Evolutionary conservation across 176 grass and related monocot species (phyloP), one percentile per base, ranked within the genome.

Genomic region (Musa beccarii): DNA sequence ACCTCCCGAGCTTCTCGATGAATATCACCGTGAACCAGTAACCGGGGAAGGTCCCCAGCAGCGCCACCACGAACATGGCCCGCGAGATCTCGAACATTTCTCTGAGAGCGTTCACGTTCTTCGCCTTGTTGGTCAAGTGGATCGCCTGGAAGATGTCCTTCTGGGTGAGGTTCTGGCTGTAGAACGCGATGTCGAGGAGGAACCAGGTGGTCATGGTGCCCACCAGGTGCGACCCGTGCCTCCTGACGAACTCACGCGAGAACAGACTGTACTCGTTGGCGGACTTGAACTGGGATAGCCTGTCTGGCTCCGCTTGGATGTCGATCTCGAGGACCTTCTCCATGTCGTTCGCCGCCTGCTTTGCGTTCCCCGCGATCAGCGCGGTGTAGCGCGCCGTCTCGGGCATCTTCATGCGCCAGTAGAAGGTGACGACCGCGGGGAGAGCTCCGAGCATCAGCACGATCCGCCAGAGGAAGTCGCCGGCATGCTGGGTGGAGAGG

Each of bases 401-500:
- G 16, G 67, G 67, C 67, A 69, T 69, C 67, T 69, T 69, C 67
- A 69, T 69, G 28, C 67, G 67, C 67, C 67, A 69, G 67, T 69
- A 69, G 67, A 19, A 69, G 67, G 67, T 69, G 34, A 73, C 50
- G 51, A 85, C 23, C 65, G 83, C 83, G 52, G 83, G 83, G 62
- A 71, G 0, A n/a, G 83, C 83, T 53, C 83, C 83, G 54, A 85
- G 2, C 83, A 85, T 85, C 1, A 85, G 83, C 61, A 81, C 79
- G 57, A 85, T 77, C 15, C 84, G 84, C 84, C 84, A 85, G 73
- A 81, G 11, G 67, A 64, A 85, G 79, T 85, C 84, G 8, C 78
- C 84, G 51, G 55, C 59, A 1, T 13, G 49, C 77, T 73, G 75
- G 0, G 23, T 54, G 19, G 82, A 84, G 19, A 2, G 63, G 1